phyloP scores from a whole-genome alignment of 2,329 filamentous ascomycete genomes.

The Colletotrichum sojae region DNA sequence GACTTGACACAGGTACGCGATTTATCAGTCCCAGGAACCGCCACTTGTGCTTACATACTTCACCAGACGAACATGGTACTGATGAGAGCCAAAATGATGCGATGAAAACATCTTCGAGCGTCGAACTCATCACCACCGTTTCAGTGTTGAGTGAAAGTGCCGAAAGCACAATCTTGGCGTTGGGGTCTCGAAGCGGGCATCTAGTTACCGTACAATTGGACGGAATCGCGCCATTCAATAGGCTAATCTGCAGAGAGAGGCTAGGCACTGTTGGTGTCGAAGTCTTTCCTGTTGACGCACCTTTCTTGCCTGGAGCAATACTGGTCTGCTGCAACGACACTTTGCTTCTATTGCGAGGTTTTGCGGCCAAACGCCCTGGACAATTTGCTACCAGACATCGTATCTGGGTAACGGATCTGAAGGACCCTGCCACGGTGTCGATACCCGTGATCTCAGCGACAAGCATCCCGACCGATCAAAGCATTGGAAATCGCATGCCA shows the following conservation, averaged over 20 bases:
- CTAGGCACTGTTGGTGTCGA: conserved; percentile 55
- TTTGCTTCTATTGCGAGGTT: conserved; percentile 59
- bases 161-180: conserved; percentile 52
- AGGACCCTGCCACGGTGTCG: conserved; percentile 60
- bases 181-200: conserved; percentile 68
- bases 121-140: conserved; percentile 59
- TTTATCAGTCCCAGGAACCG: background rate
- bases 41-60: background rate
- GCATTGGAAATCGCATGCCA: conserved; percentile 54
- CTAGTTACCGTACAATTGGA: conserved; percentile 57
- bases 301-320: conserved; percentile 44
- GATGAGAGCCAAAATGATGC: conserved; percentile 15
- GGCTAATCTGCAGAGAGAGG: conserved; percentile 49
- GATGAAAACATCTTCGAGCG: conserved; percentile 28
- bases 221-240: conserved; percentile 41
- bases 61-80: conserved; percentile 4
- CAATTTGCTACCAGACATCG: conserved; percentile 58
- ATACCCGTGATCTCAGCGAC: conserved; percentile 64
- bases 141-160: conserved; percentile 49
- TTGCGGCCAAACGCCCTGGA: conserved; percentile 45
- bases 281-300: conserved; percentile 47
- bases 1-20: conserved; percentile 45
- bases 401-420: conserved; percentile 67
- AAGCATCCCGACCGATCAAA: conserved; percentile 58
- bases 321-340: conserved; percentile 65